Evolutionary conservation across 306 rosid species (phyloP).

Genomic region (Medicago ruthenica): DNA sequence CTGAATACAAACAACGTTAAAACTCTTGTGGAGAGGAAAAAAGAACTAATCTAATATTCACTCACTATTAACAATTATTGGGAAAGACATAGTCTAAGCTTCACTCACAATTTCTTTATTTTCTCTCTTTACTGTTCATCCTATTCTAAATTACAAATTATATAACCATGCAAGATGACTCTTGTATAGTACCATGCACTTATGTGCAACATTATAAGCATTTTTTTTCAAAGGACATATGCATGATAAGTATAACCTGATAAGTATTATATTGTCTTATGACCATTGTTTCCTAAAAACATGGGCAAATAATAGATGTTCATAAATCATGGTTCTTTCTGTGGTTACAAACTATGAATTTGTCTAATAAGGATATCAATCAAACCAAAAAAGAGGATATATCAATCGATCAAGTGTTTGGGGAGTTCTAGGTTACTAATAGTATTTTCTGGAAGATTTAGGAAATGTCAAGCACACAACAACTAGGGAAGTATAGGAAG

Average conservation of each 20-base stretch:
- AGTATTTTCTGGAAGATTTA: constrained; percentile 31
- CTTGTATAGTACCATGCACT: not conserved
- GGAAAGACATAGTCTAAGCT: no score
- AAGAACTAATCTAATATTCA: no score
- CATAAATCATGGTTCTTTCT: not conserved
- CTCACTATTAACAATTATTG: no score
- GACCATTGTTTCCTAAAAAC: not conserved
- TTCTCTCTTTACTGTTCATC: not conserved
- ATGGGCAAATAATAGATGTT: not conserved
- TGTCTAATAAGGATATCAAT: not conserved
- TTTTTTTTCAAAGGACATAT: not conserved
- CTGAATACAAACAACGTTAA: no score
- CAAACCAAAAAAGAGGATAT: not conserved
- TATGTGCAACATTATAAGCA: not conserved
- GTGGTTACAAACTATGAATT: constrained; percentile 12
- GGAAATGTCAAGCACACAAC: constrained; percentile 9
- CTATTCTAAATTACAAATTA: not conserved
- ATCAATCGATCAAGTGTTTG: not conserved
- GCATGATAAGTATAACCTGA: not conserved
- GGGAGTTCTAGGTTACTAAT: constrained; percentile 16
- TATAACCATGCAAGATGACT: not conserved
- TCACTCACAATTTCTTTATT: not conserved
- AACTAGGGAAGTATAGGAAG: constrained; percentile 28
- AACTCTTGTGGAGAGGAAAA: no score
- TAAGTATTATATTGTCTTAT: not conserved